These are phyloP conservation scores for Pseudocercospora fijiensis DNA, from an alignment of 2,329 filamentous ascomycete genomes.

Conservation along the genomic window DNA sequence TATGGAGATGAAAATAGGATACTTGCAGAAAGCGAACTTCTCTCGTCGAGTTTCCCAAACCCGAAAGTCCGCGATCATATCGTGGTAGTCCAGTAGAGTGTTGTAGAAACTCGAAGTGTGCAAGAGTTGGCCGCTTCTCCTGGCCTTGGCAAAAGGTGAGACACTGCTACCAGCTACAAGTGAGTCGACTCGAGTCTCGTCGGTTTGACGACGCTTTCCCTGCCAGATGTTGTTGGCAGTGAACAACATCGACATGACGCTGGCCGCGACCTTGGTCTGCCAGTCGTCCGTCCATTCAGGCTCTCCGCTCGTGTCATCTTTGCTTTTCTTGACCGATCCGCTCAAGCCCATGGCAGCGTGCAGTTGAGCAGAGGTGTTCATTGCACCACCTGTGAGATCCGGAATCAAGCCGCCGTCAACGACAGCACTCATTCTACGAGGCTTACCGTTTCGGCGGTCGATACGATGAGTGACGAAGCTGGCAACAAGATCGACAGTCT, in stretches of 20 bases:
- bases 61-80: slow-evolving; percentile 82
- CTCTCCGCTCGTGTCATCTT: slow-evolving; percentile 54
- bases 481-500: slow-evolving; percentile 71
- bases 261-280: slow-evolving; percentile 80
- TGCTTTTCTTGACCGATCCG: slow-evolving; percentile 49
- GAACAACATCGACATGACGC: slow-evolving; percentile 77
- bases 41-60: slow-evolving; percentile 73
- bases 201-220: slow-evolving; percentile 24
- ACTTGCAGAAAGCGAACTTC: slow-evolving; percentile 87
- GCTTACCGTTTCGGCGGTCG: slow-evolving; percentile 67
- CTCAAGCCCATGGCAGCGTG: slow-evolving; percentile 70
- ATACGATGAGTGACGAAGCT: slow-evolving; percentile 81
- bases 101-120: slow-evolving; percentile 86
- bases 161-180: slow-evolving; percentile 30
- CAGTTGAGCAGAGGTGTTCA: slow-evolving; percentile 64
- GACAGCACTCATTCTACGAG: slow-evolving; percentile 56
- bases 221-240: slow-evolving; percentile 67
- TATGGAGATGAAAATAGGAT: slow-evolving; percentile 87
- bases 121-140: slow-evolving; percentile 61
- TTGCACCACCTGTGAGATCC: slow-evolving; percentile 65
- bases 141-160: slow-evolving; percentile 34
- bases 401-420: slow-evolving; percentile 69
- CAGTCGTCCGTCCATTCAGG: slow-evolving; percentile 76
- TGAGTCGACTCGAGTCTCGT: slow-evolving; percentile 14
- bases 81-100: slow-evolving; percentile 79